phyloP scores from a whole-genome alignment of 805 yeast genomes.

The Peterozyma xylosa region DNA sequence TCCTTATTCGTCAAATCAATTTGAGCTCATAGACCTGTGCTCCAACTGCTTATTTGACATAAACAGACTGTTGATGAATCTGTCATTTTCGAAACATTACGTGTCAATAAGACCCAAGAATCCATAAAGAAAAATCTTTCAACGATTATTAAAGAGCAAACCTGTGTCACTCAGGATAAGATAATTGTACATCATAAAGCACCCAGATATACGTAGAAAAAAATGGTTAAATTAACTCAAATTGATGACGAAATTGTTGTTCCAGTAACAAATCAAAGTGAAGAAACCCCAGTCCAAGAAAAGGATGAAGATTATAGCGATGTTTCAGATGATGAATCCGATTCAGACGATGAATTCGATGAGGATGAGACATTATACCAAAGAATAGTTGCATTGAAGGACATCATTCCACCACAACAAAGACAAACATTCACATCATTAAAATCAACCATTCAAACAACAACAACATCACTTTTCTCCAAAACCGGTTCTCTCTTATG shows the following conservation, averaged over 20 bases:
- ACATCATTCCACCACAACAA: slow-evolving; percentile 83
- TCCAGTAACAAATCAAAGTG: slow-evolving; percentile 25
- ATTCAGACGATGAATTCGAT: slow-evolving; percentile 68
- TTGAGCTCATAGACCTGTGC: too few relatives aligned
- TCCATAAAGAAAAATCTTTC: too few relatives aligned
- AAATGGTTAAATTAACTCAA: slow-evolving; percentile 72
- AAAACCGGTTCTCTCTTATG: slow-evolving; percentile 76
- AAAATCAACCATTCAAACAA: slow-evolving; percentile 27
- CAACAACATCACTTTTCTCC: slow-evolving; percentile 38
- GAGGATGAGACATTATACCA: slow-evolving; percentile 81
- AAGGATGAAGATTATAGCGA: slow-evolving; percentile 28
- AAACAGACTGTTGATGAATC: too few relatives aligned
- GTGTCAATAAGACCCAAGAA: too few relatives aligned
- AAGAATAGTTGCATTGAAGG: slow-evolving; percentile 86
- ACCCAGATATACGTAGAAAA: slow-evolving; percentile 4
- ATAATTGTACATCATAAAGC: too few relatives aligned
- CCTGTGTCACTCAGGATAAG: too few relatives aligned
- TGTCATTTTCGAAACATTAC: too few relatives aligned
- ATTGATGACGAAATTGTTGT: slow-evolving; percentile 49
- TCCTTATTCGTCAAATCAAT: too few relatives aligned
- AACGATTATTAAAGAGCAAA: too few relatives aligned
- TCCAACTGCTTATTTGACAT: too few relatives aligned
- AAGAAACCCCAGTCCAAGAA: slow-evolving; percentile 19
- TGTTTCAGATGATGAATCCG: slow-evolving; percentile 39
- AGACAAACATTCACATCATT: slow-evolving; percentile 35